A percentile compares a stretch with the other conserved stretches of the same genome.
phyloP scores from a whole-genome alignment of 208 protist species.

The Crithidia fasciculata region DNA sequence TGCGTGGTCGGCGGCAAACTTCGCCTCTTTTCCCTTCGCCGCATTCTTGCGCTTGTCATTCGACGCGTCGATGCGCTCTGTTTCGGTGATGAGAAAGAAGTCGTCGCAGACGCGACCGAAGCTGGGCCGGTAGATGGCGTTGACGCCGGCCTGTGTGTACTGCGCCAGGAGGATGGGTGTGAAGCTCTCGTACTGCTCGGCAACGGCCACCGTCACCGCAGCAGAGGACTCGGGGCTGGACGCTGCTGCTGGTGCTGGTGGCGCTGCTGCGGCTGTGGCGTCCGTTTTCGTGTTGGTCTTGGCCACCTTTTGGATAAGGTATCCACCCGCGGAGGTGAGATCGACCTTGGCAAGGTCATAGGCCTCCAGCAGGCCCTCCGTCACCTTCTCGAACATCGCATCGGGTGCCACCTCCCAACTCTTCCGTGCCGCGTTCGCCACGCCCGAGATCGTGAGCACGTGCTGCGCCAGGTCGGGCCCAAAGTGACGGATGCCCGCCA shows the following conservation, averaged over 20 bases:
- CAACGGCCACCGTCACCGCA: conserved; percentile 26
- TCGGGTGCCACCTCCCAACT: conserved; percentile 24
- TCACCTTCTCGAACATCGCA: conserved; percentile 47
- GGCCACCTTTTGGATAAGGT: conserved; percentile 46
- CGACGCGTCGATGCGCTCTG: conserved; percentile 82
- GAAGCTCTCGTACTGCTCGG: conserved; percentile 90
- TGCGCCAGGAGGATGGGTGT: conserved; percentile 89
- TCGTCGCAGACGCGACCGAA: conserved; percentile 94
- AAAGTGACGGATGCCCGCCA: conserved; percentile 75
- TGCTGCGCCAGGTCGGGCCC: conserved; percentile 78
- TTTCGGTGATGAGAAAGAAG: conserved; percentile 94
- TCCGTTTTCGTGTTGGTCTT: conserved; percentile 4
- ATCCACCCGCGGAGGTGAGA: conserved; percentile 55
- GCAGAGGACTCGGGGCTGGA: background rate
- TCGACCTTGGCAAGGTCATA: conserved; percentile 47
- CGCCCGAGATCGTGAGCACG: conserved; percentile 53
- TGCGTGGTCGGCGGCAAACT: conserved; percentile 88
- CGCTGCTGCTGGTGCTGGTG: too few species aligned
- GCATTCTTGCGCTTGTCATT: conserved; percentile 77
- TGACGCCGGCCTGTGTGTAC: conserved; percentile 58
- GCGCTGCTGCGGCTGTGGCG: conserved; percentile 4
- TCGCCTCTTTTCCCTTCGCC: conserved; percentile 90
- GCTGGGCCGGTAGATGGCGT: conserved; percentile 44
- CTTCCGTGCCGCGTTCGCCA: conserved; percentile 49
- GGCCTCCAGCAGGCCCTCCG: conserved; percentile 64